Evolutionary conservation across 176 grass and related monocot genomes (phyloP), one percentile per base, ranked within the genome.

Genomic region (Musa beccarii): DNA sequence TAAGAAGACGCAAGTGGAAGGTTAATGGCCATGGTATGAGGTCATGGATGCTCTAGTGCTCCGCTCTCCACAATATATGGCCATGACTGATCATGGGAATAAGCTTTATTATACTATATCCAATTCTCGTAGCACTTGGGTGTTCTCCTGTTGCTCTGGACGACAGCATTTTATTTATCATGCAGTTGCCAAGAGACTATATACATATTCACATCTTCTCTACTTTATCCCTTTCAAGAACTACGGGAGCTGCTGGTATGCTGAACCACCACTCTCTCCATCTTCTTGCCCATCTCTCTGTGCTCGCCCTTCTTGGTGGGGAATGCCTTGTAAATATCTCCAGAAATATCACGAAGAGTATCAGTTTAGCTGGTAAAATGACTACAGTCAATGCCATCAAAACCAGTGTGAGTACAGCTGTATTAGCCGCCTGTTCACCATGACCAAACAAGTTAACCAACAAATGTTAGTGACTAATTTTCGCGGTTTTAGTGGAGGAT

Each of bases 191-290:
- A 26, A 20, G 34, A 51, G 68, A 70, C 49, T 52, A 49, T 20
- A 34, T 69, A 50, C 16, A 21, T 51, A 70, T 52, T 70, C 11
- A 70, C 68, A 70, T 70, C 34, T n/a, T 43, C 68, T 70, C 43
- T 20, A 21, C 19, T 20, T 51, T n/a, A 20, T 70, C 49, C 43
- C 68, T 92, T 81, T 92, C 93, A 29, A 97, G 84, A 28, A 93
- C 76, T 63, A 97, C 94, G n/a, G 94, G 94, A 78, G 90, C 90
- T 77, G 88, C 94, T 25, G 94, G 94, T 81, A 97, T 93, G 67
- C 94, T 97, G 78, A 97, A 91, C 94, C 94, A 97, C 94, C 86
- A 97, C 71, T 97, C 94, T 80, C 90, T 89, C 22, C 90, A 71
- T 69, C 94, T 90, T 81, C 94, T 84, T 52, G 80, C 87, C 78